Conservation (phyloP, 192 early-diverging fungal species). For the Podila verticillata region DNA sequence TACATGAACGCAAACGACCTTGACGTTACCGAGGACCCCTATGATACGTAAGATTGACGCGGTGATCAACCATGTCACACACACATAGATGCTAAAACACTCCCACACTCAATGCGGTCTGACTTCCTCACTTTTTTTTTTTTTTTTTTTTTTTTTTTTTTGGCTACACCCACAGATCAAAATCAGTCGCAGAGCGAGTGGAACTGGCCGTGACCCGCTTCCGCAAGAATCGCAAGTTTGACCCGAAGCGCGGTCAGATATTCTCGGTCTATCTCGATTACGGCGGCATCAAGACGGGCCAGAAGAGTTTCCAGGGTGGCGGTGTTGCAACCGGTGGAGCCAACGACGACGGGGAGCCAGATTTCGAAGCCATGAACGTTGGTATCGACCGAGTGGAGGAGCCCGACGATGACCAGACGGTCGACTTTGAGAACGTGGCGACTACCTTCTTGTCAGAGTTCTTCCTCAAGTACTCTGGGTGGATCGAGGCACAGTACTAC, state of each 20-base stretch:
- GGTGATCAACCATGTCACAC: background rate
- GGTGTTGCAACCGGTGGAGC: conserved; percentile 32
- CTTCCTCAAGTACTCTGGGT: conserved; percentile 55
- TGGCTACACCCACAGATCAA: conserved; percentile 51
- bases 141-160: background rate
- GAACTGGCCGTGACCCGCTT: conserved; percentile 63
- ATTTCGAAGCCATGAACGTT: conserved; percentile 54
- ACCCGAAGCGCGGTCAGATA: conserved; percentile 46
- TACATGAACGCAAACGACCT: conserved; percentile 38
- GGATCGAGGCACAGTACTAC: conserved; percentile 60
- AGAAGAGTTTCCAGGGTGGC: conserved; percentile 59
- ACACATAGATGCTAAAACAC: too few relatives aligned
- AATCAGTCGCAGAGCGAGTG: conserved; percentile 55
- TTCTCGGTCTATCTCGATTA: conserved; percentile 60
- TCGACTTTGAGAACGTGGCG: conserved; percentile 55
- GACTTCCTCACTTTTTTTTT: background rate
- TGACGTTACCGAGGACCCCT: conserved; percentile 50
- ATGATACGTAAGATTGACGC: conserved; percentile 50
- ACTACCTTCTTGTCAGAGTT: conserved; percentile 62
- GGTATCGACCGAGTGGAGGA: conserved; percentile 53
- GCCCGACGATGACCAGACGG: conserved; percentile 49
- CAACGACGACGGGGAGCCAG: conserved; percentile 50
- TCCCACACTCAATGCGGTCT: too few relatives aligned
- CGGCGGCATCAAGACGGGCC: conserved; percentile 63
- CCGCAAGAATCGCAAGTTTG: conserved; percentile 64